Evolutionary conservation across 1,139 yeast genomes (phyloP).

Genomic region (Candida neerlandica): DNA sequence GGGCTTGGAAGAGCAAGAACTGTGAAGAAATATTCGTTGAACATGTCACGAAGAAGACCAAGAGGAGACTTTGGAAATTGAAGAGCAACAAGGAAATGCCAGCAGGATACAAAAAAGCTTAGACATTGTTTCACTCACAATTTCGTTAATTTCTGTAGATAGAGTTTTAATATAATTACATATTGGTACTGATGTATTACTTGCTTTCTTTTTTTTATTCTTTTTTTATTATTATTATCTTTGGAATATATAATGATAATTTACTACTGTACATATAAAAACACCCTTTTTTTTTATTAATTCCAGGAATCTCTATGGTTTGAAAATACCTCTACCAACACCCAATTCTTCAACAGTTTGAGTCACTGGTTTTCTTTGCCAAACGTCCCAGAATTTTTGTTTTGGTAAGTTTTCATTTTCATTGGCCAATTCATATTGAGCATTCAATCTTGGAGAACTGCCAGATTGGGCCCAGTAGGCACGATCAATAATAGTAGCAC

Average conservation of each 20-base stretch:
- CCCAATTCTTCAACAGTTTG: slow-evolving; percentile 81
- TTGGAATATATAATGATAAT: slow-evolving; percentile 2
- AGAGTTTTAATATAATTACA: background rate
- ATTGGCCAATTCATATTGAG: slow-evolving; percentile 39
- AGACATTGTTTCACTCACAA: background rate
- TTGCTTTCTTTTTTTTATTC: background rate
- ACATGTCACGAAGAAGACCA: slow-evolving; percentile 76
- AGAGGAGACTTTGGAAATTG: slow-evolving; percentile 85
- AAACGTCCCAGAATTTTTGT: slow-evolving; percentile 82
- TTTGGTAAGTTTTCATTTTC: slow-evolving; percentile 39
- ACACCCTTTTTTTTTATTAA: too few relatives aligned
- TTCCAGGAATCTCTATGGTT: slow-evolving; percentile 23
- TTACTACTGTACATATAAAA: slow-evolving; percentile 7
- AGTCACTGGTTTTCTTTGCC: slow-evolving; percentile 79
- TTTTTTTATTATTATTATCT: background rate
- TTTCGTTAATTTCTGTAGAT: background rate
- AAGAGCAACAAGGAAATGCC: slow-evolving; percentile 32
- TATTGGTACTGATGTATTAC: background rate
- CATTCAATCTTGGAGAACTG: slow-evolving; percentile 42
- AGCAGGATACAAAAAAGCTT: slow-evolving; percentile 14
- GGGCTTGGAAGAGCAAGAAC: slow-evolving; percentile 69
- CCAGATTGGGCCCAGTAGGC: slow-evolving; percentile 48
- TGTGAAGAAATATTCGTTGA: slow-evolving; percentile 89
- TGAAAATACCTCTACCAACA: slow-evolving; percentile 57
- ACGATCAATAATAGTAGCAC: slow-evolving; percentile 44